phyloP scores from a whole-genome alignment of 176 grass and related monocot species.

The Carex parvula region DNA sequence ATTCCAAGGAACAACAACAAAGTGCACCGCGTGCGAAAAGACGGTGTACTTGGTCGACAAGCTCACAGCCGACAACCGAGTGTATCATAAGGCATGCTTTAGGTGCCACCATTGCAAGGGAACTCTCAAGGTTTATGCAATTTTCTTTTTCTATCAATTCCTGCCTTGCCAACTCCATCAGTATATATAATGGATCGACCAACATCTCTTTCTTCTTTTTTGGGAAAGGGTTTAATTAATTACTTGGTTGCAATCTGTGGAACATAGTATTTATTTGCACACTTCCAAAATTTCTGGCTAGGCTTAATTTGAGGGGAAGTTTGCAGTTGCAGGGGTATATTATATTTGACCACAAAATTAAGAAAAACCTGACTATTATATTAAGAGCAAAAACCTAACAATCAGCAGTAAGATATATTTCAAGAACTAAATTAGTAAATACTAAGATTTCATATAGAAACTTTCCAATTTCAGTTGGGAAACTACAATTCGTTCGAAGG shows the following conservation, averaged over 20 bases:
- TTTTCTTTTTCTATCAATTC: background rate
- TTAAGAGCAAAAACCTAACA: background rate
- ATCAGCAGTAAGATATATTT: background rate
- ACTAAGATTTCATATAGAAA: background rate
- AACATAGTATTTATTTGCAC: background rate
- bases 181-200: background rate
- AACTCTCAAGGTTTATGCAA: constrained; percentile 69
- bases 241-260: background rate
- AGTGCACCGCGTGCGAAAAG: constrained; percentile 94
- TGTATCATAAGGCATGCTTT: constrained; percentile 99
- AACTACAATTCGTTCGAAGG: constrained; percentile 98
- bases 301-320: background rate
- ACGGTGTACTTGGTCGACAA: constrained; percentile 99
- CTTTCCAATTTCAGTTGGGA: constrained; percentile 50
- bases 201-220: background rate
- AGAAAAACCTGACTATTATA: background rate
- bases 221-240: background rate
- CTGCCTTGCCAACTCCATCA: background rate
- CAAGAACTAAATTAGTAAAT: background rate
- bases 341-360: background rate
- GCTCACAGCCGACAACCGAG: constrained; percentile 88
- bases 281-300: background rate
- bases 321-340: background rate
- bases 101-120: constrained; percentile 98
- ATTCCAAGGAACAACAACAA: constrained; percentile 82